Evolutionary conservation across 495 filamentous ascomycete genomes (phyloP).

Genomic region (Penicillium manginii): DNA sequence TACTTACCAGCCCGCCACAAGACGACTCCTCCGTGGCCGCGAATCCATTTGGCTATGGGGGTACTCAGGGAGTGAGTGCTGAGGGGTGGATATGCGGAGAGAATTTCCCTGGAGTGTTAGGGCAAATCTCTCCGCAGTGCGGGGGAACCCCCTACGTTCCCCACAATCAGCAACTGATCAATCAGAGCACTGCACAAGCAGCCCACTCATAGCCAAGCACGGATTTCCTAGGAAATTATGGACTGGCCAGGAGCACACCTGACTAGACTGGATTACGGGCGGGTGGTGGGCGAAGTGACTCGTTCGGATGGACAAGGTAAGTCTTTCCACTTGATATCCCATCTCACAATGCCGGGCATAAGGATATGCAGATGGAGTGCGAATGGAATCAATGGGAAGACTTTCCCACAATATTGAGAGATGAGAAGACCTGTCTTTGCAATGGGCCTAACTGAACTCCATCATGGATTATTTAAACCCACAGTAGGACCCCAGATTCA

Average conservation of each 20-base stretch:
- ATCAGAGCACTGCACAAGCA: background rate
- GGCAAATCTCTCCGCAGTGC: slow-evolving; percentile 19
- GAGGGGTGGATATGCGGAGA: slow-evolving; percentile 10
- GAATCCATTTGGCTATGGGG: background rate
- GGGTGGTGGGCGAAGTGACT: slow-evolving; percentile 10
- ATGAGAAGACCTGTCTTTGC: background rate
- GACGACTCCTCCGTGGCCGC: slow-evolving; percentile 11
- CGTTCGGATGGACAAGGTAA: slow-evolving; percentile 12
- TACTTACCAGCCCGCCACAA: slow-evolving; percentile 21
- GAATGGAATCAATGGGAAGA: slow-evolving; percentile 2
- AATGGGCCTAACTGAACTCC: background rate
- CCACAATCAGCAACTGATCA: slow-evolving; percentile 8
- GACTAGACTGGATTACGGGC: background rate
- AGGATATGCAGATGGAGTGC: background rate
- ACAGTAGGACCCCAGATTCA: background rate
- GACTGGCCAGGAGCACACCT: background rate
- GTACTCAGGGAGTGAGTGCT: background rate
- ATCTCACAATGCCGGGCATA: background rate
- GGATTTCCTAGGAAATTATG: background rate
- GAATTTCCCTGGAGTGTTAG: slow-evolving; percentile 10
- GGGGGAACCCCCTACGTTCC: slow-evolving; percentile 12
- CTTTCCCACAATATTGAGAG: background rate
- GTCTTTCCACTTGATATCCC: slow-evolving; percentile 24
- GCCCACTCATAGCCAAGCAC: background rate
- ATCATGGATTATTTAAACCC: slow-evolving; percentile 16